phyloP scores from a whole-genome alignment of 345 rosid species.

The Corymbia maculata region DNA sequence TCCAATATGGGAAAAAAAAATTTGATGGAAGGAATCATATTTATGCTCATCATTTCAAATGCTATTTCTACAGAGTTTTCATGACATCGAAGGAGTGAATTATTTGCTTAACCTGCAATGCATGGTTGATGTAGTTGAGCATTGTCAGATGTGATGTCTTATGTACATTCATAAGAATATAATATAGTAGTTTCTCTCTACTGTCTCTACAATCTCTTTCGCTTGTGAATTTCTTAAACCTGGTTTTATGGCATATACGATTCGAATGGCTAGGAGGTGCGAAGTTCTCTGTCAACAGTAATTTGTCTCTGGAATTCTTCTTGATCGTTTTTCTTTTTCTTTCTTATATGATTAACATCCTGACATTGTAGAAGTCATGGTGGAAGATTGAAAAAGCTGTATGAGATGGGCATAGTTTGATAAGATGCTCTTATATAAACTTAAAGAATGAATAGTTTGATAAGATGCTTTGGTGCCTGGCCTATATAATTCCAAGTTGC shows the following conservation, averaged over 20 bases:
- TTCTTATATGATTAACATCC: not conserved
- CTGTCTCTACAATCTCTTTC: not conserved
- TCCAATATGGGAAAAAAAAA: not conserved
- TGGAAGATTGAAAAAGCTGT: not conserved
- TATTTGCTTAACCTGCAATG: not conserved
- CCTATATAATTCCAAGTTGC: not conserved
- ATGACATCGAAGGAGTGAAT: not conserved
- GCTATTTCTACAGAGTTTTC: not conserved
- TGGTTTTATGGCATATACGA: not conserved
- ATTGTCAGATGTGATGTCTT: not conserved
- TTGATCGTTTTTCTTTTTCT: not conserved
- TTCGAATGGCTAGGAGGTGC: not conserved
- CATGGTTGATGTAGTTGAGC: not conserved
- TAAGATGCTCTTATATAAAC: not conserved
- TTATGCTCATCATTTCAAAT: not conserved
- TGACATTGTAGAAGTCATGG: not conserved
- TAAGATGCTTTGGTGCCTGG: not conserved
- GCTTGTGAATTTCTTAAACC: not conserved
- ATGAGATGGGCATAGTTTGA: not conserved
- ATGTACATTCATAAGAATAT: not conserved
- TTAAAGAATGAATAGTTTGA: not conserved
- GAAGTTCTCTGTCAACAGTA: not conserved
- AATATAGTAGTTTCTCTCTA: not conserved
- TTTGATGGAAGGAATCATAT: not conserved
- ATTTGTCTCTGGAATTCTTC: not conserved